phyloP scores from a whole-genome alignment of 306 rosid species.

The Quillaja saponaria region DNA sequence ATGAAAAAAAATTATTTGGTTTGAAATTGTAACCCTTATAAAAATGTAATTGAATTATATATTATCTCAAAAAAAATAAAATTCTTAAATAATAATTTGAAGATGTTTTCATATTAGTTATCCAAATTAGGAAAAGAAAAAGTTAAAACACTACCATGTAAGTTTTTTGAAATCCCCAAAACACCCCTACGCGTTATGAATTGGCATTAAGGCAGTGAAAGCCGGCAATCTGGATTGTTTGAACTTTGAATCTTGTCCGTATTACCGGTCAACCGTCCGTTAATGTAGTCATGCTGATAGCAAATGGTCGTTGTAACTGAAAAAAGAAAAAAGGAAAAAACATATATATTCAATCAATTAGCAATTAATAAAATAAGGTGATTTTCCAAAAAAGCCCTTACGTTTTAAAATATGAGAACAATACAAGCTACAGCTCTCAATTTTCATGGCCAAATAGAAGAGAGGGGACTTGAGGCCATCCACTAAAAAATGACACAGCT shows the following conservation, averaged over 20 bases:
- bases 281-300: conserved; percentile 49
- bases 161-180: background rate
- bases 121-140: too few relatives aligned
- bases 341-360: background rate
- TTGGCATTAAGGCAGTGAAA: background rate
- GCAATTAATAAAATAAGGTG: background rate
- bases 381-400: conserved; percentile 41
- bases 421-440: conserved; percentile 35
- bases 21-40: too few relatives aligned
- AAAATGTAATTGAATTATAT: too few relatives aligned
- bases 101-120: too few relatives aligned
- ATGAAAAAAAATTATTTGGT: too few relatives aligned
- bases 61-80: too few relatives aligned
- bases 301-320: conserved; percentile 63
- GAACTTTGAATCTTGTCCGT: conserved; percentile 17
- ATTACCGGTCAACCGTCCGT: conserved; percentile 62
- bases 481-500: background rate
- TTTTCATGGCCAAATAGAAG: conserved; percentile 57
- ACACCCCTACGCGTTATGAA: background rate
- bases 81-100: too few relatives aligned
- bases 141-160: conserved; percentile 12
- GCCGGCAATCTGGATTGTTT: conserved; percentile 21
- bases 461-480: conserved; percentile 53
- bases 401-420: conserved; percentile 36
- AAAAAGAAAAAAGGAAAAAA: background rate